Base-by-base conservation (phyloP, 164 flowering plant species). In the Stephania cephalantha region DNA sequence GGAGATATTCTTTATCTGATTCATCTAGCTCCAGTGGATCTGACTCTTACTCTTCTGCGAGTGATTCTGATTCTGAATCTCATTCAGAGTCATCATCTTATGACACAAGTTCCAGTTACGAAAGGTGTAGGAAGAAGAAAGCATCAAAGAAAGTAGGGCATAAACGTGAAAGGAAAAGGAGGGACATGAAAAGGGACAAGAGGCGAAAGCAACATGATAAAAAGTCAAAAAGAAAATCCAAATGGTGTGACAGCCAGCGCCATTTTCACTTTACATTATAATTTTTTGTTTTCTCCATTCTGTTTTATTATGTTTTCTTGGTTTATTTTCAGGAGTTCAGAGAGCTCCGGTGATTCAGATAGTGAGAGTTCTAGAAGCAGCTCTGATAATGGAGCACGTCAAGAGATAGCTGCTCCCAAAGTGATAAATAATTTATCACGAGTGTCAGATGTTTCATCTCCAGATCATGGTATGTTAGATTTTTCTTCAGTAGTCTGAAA, bases 51-150 rank as follows among this genome's bases (percentile, higher is more conserved):
- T 58, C 84, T 48, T 78, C 78, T 35, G 35, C 50, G 45, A 75
- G 73, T 69, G 83, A 81, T 35, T 80, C 83, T 46, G 86, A 81
- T 73, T 75, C 83, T 22, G 84, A 79, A 4, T 61, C 65, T n/a
- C 82, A 80, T 65, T 86, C 93, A 12, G 35, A 31, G 35, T n/a
- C n/a, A n/a, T 92, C 91, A 53, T 86, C 86, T 42, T 88, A 93
- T 73, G 81, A 86, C 45, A 72, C 78, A 58, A 91, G 93, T 79
- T 91, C 97, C 68, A 90, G 97, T 85, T 95, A 92, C 83, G 94
- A 84, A 74, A 87, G 88, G 79, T 90, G 83, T n/a, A 90, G 76
- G 81, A 91, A 83, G 77, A 95, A 92, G 84, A 89, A 90, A 83
- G 84, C 94, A 72, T 89, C 92, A 18, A 95, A 83, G 76, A 85